Base-by-base conservation (phyloP, 768 basidiomycete genomes). In the Pleurotus djamor region DNA sequence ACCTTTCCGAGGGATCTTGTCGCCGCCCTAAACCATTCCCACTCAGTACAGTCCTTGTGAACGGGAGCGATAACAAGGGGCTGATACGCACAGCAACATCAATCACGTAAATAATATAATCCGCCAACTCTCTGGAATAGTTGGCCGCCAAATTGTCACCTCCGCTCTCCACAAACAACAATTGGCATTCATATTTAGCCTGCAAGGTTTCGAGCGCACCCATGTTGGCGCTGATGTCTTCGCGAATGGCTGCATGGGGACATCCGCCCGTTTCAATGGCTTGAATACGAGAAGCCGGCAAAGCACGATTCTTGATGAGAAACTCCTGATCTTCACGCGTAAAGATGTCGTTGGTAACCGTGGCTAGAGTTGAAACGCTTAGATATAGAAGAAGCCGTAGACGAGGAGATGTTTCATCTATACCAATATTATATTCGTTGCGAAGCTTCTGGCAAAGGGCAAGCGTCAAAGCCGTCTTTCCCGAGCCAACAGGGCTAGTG, bases 301-400 rank as follows among this genome's bases (percentile, higher is more conserved):
- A 84, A 0, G 96, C 96, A 59, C 89, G 83, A 74, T 98, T 93
- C 67, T 84, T 88, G 68, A 99, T 96, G 38, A 99, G 77, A 73
- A 99, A 99, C 67, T 98, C 96, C 71, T 97, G 95, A 68, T 98
- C 96, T 71, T 98, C 96, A 17, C 91, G 83, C 37, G 96, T 99
- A 75, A 99, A 99, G 70, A 99, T 99, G 73, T 99, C 96, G 74
- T 99, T 99, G n/a, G 96, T 99, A 12, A 96, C 94, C 2, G 94
- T 94, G 36, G 93, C 96, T 94, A 52, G 21, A 21, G 21, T 28
- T 8, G 38, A 59, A 47, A 56, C 5, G 45, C 57, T 61, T 37
- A 59, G 49, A 28, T 28, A 28, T 36, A 38, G 54, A 47, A 41
- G 48, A 28, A 44, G 38, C 45, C 49, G 45, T 47, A 47, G 17